A percentile compares a stretch with the other conserved stretches of the same genome.
These are phyloP conservation scores for Curvularia spicifera DNA, from an alignment of 2,329 filamentous ascomycete species.

Conservation along the genomic window DNA sequence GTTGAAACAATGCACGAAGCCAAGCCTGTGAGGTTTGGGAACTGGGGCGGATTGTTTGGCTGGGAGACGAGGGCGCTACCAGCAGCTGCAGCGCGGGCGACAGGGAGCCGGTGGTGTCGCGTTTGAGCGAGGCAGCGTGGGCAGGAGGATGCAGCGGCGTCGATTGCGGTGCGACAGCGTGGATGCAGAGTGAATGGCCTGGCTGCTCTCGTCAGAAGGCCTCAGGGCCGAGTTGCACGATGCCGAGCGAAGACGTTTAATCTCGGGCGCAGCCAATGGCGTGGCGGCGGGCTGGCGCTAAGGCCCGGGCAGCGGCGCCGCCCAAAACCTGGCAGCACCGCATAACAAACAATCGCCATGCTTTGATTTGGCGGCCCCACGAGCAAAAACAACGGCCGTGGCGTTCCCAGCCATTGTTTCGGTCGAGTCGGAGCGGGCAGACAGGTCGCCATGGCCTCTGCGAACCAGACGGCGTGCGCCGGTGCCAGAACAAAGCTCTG, in stretches of 20 bases:
- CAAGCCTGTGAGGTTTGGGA: conserved; percentile 23
- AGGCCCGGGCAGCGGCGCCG: not conserved
- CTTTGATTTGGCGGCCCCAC: no score
- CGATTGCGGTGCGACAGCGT: no score
- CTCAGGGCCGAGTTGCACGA: conserved; percentile 11
- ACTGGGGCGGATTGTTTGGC: conserved; percentile 20
- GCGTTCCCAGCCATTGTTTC: no score
- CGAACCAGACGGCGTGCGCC: no score
- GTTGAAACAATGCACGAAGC: conserved; percentile 29
- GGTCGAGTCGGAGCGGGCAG: no score
- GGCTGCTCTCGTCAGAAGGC: conserved; percentile 12
- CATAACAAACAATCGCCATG: not conserved
- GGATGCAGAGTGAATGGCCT: not conserved
- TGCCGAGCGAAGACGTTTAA: conserved; percentile 23
- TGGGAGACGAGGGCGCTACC: conserved; percentile 2
- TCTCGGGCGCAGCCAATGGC: conserved; percentile 24
- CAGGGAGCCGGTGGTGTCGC: not conserved
- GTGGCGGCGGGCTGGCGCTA: not conserved
- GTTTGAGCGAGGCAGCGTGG: not conserved
- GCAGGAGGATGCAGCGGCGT: no score
- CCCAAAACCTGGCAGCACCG: not conserved
- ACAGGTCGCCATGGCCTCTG: no score
- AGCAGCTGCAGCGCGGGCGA: no score
- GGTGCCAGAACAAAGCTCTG: no score
- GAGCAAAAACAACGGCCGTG: no score